A percentile compares a stretch with the other conserved stretches of the same genome.
Conservation (phyloP, 2,329 filamentous ascomycete genomes). For the Polychaeton citri region DNA sequence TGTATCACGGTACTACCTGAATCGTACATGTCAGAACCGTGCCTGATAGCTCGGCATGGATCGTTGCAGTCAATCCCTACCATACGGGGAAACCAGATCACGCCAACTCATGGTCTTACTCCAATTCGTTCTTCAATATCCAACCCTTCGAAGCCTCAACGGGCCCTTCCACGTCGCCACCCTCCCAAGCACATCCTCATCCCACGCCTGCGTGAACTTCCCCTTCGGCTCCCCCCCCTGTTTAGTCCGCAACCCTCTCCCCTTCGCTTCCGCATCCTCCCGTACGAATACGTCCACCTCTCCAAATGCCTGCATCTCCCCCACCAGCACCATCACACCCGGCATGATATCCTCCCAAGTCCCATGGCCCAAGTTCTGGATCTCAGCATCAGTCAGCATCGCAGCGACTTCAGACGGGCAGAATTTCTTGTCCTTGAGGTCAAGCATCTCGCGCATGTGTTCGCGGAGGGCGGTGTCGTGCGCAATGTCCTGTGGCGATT, state of each 20-base stretch:
- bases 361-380: not conserved
- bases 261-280: not conserved
- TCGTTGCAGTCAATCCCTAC: too few species aligned
- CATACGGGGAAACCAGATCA: too few species aligned
- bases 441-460: not conserved
- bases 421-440: not conserved
- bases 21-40: too few species aligned
- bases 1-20: too few species aligned
- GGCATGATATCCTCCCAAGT: not conserved
- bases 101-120: too few species aligned
- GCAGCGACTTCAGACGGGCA: not conserved
- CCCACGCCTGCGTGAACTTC: not conserved
- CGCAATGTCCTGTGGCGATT: not conserved
- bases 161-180: not conserved
- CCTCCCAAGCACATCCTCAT: not conserved
- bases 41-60: too few species aligned
- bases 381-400: not conserved
- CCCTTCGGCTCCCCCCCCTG: not conserved
- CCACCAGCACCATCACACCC: not conserved
- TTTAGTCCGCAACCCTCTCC: not conserved
- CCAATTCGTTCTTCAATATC: too few species aligned
- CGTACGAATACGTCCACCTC: not conserved
- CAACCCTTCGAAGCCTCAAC: not conserved
- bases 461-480: not conserved
- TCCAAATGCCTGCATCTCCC: not conserved